Conservation (phyloP, 345 rosid species). For the Rhizophora mangle region DNA sequence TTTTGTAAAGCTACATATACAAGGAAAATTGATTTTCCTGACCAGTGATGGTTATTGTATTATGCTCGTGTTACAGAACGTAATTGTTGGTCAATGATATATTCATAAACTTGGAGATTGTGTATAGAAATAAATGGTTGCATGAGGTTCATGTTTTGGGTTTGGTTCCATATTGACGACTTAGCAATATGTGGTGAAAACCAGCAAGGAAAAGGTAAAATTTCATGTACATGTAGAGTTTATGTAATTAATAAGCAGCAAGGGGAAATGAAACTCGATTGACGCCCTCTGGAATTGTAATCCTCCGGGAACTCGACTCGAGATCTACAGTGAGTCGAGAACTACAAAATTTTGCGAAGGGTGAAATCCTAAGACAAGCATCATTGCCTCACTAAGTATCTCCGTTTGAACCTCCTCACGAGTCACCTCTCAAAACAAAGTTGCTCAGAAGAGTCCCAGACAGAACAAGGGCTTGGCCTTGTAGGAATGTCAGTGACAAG, state of each 20-base stretch:
- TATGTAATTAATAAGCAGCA: no score
- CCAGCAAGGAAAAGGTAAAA: no score
- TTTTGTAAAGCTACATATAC: slow-evolving; percentile 8
- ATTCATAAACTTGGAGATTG: neutral
- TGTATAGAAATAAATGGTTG: neutral
- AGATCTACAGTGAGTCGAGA: slow-evolving; percentile 1
- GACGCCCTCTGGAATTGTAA: neutral
- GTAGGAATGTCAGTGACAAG: slow-evolving; percentile 75
- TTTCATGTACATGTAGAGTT: no score
- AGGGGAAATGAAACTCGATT: no score
- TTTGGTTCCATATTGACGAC: slow-evolving; percentile 2
- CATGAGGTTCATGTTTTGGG: neutral
- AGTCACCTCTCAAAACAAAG: slow-evolving; percentile 1
- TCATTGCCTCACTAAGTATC: slow-evolving; percentile 6
- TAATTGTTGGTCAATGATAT: neutral
- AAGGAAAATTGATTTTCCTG: slow-evolving; percentile 1
- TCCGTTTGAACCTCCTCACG: neutral
- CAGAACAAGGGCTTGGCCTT: slow-evolving; percentile 89
- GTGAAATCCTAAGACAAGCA: slow-evolving; percentile 4
- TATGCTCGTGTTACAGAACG: neutral
- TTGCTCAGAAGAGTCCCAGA: slow-evolving; percentile 1
- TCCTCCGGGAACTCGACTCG: neutral
- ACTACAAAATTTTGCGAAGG: neutral
- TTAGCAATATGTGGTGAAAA: neutral
- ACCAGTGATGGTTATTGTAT: neutral